Evolutionary conservation across 805 yeast species (phyloP).

Genomic region (Pichia eremophila): DNA sequence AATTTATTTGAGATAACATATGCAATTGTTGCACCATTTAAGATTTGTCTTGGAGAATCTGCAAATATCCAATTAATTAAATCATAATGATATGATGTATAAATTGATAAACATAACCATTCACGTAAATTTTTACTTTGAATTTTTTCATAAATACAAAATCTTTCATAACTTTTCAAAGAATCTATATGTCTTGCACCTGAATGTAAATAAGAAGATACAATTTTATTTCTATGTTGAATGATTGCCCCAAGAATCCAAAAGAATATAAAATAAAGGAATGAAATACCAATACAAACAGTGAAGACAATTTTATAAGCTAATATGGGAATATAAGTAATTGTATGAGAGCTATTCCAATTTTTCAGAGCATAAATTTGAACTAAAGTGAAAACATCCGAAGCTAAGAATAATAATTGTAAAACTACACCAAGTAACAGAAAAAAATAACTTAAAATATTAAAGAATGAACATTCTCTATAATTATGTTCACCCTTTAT

Average conservation of each 20-base stretch:
- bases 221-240: slow-evolving; percentile 53
- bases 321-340: slow-evolving; percentile 23
- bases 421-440: slow-evolving; percentile 36
- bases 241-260: slow-evolving; percentile 48
- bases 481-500: slow-evolving; percentile 23
- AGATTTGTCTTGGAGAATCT: slow-evolving; percentile 80
- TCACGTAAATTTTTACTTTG: slow-evolving; percentile 59
- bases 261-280: slow-evolving; percentile 48
- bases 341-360: slow-evolving; percentile 25
- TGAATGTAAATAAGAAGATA: slow-evolving; percentile 58
- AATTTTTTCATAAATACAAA: slow-evolving; percentile 64
- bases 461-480: slow-evolving; percentile 31
- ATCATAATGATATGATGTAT: slow-evolving; percentile 55
- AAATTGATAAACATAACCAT: slow-evolving; percentile 56
- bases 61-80: slow-evolving; percentile 55
- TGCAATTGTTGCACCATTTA: slow-evolving; percentile 65
- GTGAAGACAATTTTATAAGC: slow-evolving; percentile 26
- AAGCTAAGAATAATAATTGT: slow-evolving; percentile 43
- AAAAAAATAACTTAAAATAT: slow-evolving; percentile 34
- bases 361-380: slow-evolving; percentile 60
- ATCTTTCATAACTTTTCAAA: slow-evolving; percentile 49
- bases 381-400: slow-evolving; percentile 75
- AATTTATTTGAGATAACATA: slow-evolving; percentile 38
- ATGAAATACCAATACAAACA: slow-evolving; percentile 69
- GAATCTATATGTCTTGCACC: slow-evolving; percentile 54